Percentiles rank a stretch among this genome's conserved stretches.
Conservation (phyloP, 768 basidiomycete species). For the Podaxis sp. region DNA sequence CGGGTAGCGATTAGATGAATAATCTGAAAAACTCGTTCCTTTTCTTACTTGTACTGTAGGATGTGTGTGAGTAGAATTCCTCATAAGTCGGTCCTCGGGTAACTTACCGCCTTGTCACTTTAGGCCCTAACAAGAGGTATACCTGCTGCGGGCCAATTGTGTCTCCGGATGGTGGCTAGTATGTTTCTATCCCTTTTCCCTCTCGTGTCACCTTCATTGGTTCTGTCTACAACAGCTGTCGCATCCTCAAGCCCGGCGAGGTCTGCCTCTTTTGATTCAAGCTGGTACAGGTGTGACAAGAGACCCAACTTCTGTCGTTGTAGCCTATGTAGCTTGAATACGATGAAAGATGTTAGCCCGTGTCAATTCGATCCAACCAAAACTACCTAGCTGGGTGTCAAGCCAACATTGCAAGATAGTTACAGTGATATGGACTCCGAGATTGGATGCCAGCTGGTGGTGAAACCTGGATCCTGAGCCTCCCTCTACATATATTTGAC, state of each 20-base stretch:
- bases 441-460: too few relatives aligned
- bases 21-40: too few relatives aligned
- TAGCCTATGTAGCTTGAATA: too few relatives aligned
- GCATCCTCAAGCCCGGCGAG: constrained; percentile 19
- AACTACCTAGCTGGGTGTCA: not conserved
- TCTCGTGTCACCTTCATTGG: not conserved
- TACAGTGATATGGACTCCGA: too few relatives aligned
- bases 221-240: constrained; percentile 14
- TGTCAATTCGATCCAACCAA: not conserved
- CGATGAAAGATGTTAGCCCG: too few relatives aligned
- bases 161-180: constrained; percentile 16
- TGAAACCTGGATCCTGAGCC: too few relatives aligned
- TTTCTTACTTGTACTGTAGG: not conserved
- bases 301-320: not conserved
- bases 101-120: too few relatives aligned
- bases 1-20: not conserved
- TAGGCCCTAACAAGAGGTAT: constrained; percentile 11
- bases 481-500: too few relatives aligned
- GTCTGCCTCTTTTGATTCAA: constrained; percentile 17
- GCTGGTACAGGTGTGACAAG: too few relatives aligned
- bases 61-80: not conserved
- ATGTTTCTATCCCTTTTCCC: not conserved
- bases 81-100: constrained; percentile 1
- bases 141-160: constrained; percentile 18
- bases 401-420: not conserved